Evolutionary conservation across 805 yeast genomes (phyloP).

Genomic region (Ogataea pilisensis): DNA sequence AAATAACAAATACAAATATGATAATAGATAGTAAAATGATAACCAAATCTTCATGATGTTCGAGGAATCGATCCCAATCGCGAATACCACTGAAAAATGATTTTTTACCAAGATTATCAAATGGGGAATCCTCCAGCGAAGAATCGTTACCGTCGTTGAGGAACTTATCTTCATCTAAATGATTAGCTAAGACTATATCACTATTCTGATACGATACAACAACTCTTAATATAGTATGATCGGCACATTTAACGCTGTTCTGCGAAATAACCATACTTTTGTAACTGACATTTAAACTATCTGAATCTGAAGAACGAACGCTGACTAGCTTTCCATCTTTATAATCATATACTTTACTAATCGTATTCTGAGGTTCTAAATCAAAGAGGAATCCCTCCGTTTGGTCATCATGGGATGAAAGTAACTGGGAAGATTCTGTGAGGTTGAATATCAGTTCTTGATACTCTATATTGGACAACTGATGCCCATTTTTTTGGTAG

Average conservation of each 20-base stretch:
- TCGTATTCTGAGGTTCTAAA: constrained; percentile 8
- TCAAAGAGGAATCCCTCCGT: too few relatives aligned
- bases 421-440: constrained; percentile 1
- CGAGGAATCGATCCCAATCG: constrained; percentile 8
- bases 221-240: constrained; percentile 4
- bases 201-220: constrained; percentile 9
- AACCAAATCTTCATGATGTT: constrained; percentile 9
- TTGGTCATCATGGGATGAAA: background rate
- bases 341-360: constrained; percentile 16
- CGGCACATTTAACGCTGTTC: background rate
- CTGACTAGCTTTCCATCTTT: constrained; percentile 12
- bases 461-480: constrained; percentile 12
- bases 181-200: constrained; percentile 9
- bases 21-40: constrained; percentile 9
- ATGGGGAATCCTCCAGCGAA: too few relatives aligned
- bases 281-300: constrained; percentile 10
- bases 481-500: constrained; percentile 5
- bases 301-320: constrained; percentile 11
- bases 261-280: constrained; percentile 3
- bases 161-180: background rate
- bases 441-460: constrained; percentile 17
- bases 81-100: background rate
- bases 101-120: too few relatives aligned
- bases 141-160: too few relatives aligned
- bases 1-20: constrained; percentile 6